phyloP scores from a whole-genome alignment of 176 grass and related monocot species.

The Triticum urartu region DNA sequence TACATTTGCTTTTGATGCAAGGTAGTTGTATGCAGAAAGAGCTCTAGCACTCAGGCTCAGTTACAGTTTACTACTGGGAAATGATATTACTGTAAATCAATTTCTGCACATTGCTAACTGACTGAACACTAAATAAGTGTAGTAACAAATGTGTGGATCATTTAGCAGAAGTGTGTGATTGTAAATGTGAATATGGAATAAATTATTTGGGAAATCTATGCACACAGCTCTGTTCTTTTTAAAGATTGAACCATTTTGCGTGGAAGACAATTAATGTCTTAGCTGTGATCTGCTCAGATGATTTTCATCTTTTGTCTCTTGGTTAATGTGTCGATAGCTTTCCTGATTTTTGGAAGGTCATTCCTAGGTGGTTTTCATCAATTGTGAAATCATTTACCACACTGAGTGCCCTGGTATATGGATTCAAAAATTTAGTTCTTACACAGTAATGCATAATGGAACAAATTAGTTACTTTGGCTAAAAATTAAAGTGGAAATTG shows the following conservation, averaged over 20 bases:
- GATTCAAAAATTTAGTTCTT: neutral
- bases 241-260: neutral
- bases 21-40: conserved; percentile 11
- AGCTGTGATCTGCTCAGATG: neutral
- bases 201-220: neutral
- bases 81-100: neutral
- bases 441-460: neutral
- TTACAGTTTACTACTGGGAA: neutral
- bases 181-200: neutral
- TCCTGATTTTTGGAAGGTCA: conserved; percentile 17
- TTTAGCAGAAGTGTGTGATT: neutral
- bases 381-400: neutral
- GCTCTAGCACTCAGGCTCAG: neutral
- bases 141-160: neutral
- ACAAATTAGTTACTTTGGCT: neutral
- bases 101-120: conserved; percentile 4
- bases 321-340: neutral
- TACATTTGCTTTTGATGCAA: neutral
- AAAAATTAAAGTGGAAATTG: neutral
- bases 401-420: neutral
- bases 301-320: neutral
- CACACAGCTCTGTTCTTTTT: neutral
- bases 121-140: neutral
- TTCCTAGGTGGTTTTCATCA: neutral
- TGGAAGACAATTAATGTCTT: neutral